Percentiles rank a stretch among this genome's conserved stretches.
Conservation (phyloP, 805 yeast species). For the Scheffersomyces lignosus region DNA sequence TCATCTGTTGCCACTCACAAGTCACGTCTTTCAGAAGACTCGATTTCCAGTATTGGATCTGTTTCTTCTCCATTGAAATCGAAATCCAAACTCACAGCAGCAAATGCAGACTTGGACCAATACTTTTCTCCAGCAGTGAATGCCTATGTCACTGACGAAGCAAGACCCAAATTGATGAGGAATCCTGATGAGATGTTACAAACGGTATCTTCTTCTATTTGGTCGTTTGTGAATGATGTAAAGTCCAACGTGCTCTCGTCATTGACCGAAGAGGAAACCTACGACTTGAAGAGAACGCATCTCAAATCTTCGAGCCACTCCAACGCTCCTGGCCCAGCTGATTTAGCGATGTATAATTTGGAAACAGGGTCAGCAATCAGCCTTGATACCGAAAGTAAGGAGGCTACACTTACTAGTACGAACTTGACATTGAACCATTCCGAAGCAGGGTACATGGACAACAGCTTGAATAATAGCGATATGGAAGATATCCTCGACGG, state of each 20-base stretch:
- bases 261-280: constrained; percentile 14
- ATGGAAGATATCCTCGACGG: constrained; percentile 8
- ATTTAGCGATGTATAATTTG: constrained; percentile 18
- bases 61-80: constrained; percentile 25
- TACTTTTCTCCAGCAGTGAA: neutral
- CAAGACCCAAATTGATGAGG: neutral
- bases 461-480: constrained; percentile 12
- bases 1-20: constrained; percentile 3
- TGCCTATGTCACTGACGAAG: neutral
- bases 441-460: neutral
- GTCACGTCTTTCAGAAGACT: constrained; percentile 25
- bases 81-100: constrained; percentile 15
- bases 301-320: too few relatives aligned
- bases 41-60: constrained; percentile 22
- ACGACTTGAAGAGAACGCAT: too few relatives aligned
- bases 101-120: constrained; percentile 9
- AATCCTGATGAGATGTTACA: constrained; percentile 38
- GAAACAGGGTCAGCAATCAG: constrained; percentile 28
- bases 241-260: constrained; percentile 33
- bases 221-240: constrained; percentile 46
- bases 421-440: too few relatives aligned
- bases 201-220: constrained; percentile 40
- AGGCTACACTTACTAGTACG: too few relatives aligned
- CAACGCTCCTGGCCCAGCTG: too few relatives aligned
- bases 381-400: constrained; percentile 8